Percentiles rank a stretch among this genome's conserved stretches.
phyloP scores from a whole-genome alignment of 352 stramenopile species.

The Blastocystis sp. region DNA sequence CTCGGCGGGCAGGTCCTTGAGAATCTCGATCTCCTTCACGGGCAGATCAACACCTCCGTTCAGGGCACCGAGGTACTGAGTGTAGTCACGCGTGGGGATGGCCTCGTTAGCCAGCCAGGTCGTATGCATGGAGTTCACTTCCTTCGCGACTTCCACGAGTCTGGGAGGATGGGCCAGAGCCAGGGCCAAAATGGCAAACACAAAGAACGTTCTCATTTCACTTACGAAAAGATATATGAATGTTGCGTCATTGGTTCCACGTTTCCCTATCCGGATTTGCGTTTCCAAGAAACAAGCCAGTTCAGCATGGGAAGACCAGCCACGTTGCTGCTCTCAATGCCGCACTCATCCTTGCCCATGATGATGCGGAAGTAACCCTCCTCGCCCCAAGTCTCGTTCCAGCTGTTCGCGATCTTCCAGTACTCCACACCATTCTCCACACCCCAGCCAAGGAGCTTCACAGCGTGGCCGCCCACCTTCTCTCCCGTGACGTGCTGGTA shows the following conservation, averaged over 20 bases:
- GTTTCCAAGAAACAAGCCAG: neutral
- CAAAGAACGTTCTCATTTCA: conserved; percentile 48
- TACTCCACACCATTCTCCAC: conserved; percentile 73
- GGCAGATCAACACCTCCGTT: conserved; percentile 23
- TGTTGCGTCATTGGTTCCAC: too few relatives aligned
- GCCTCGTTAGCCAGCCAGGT: conserved; percentile 66
- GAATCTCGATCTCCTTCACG: conserved; percentile 53
- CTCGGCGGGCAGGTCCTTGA: conserved; percentile 37
- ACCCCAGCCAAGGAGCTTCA: conserved; percentile 74
- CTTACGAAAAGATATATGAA: conserved; percentile 50
- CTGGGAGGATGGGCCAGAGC: conserved; percentile 54
- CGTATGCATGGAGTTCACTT: conserved; percentile 60
- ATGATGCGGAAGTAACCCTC: conserved; percentile 75
- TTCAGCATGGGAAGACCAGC: conserved; percentile 38
- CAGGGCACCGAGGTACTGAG: conserved; percentile 63
- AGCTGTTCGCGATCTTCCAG: conserved; percentile 73
- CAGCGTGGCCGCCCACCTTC: conserved; percentile 72
- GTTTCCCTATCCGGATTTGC: too few relatives aligned
- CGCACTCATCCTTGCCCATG: conserved; percentile 73
- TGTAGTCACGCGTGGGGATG: conserved; percentile 63
- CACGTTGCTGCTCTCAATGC: conserved; percentile 69
- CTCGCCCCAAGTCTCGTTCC: conserved; percentile 75
- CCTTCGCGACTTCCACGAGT: conserved; percentile 55
- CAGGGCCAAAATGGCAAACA: conserved; percentile 64
- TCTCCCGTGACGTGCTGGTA: conserved; percentile 15